Conservation (phyloP, 352 stramenopile species). For the Globisporangium irregulare region DNA sequence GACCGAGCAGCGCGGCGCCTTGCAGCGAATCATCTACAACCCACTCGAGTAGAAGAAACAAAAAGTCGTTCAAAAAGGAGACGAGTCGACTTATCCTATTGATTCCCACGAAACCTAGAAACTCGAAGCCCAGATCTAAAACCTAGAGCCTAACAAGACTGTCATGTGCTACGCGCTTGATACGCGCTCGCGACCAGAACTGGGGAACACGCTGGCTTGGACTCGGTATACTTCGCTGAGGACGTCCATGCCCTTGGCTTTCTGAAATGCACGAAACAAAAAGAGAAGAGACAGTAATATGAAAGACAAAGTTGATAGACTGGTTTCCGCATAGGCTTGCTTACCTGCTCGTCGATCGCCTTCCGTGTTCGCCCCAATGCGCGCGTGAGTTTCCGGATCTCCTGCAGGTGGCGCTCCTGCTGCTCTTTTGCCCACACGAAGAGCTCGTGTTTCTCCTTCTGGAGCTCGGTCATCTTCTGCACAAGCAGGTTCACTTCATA, state of each 20-base stretch:
- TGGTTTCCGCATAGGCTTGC: background rate
- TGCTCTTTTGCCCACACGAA: conserved; percentile 70
- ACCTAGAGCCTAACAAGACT: background rate
- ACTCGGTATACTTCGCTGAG: conserved; percentile 39
- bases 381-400: conserved; percentile 82
- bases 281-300: conserved; percentile 2
- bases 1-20: conserved; percentile 59
- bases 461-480: conserved; percentile 58
- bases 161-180: background rate
- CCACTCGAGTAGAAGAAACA: conserved; percentile 60
- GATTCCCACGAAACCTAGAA: background rate
- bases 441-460: conserved; percentile 74
- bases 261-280: conserved; percentile 6
- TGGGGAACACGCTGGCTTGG: conserved; percentile 29
- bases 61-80: no score
- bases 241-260: conserved; percentile 34
- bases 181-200: background rate
- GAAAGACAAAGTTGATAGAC: background rate
- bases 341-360: conserved; percentile 60
- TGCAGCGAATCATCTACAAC: conserved; percentile 88
- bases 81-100: background rate
- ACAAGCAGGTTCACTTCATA: conserved; percentile 67
- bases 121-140: background rate
- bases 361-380: conserved; percentile 57
- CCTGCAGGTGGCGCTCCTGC: conserved; percentile 68